Base-by-base conservation (phyloP, 2,329 filamentous ascomycete genomes). In the Fusarium buxicola region DNA sequence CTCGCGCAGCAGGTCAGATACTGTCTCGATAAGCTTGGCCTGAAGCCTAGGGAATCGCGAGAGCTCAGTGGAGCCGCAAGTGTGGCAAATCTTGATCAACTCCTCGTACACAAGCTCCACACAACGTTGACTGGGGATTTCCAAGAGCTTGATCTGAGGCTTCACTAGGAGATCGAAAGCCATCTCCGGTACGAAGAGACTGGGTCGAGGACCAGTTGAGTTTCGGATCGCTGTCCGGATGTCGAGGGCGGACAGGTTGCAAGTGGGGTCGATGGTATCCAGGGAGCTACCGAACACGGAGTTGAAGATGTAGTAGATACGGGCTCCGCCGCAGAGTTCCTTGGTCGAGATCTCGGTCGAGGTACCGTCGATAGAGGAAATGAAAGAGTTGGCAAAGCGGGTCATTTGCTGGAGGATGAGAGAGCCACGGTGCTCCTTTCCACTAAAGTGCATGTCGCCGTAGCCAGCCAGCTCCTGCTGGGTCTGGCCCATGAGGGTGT, bases 221-320 rank as follows among this genome's bases (percentile, higher is more conserved):
- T 99, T 99, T 71, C 95, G 90, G 69, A 99, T 99, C 5, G 95
- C 95, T 11, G 95, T 99, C 74, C 95, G 87, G 67, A 99, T 99
- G 74, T 99, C 95, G 44, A 94, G 87, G 12, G 94, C 92, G 7
- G 95, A 95, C 58, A 99, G 88, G 73, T 99, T 99, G 43, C 90
- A 92, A 2, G 94, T 99, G 5, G 95, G 95, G 70, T 99, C 94
- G 68, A 99, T 97, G 18, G 93, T 91, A 76, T 99, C 95, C 46
- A 99, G 83, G 16, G 94, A 96, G 77, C 94, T 97, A 57, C 95
- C 95, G 77, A 98, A 99, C 38, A 98, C 94, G 6, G 94, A 97
- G 80, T 98, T 98, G 84, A 97, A 98, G 69, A 98, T 97, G 79
- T 98, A 97, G 81, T 98, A 98, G 73, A 98, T 97, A 58, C 94